Conservation (phyloP, 257 asterid genomes). For the Nicotiana attenuata region DNA sequence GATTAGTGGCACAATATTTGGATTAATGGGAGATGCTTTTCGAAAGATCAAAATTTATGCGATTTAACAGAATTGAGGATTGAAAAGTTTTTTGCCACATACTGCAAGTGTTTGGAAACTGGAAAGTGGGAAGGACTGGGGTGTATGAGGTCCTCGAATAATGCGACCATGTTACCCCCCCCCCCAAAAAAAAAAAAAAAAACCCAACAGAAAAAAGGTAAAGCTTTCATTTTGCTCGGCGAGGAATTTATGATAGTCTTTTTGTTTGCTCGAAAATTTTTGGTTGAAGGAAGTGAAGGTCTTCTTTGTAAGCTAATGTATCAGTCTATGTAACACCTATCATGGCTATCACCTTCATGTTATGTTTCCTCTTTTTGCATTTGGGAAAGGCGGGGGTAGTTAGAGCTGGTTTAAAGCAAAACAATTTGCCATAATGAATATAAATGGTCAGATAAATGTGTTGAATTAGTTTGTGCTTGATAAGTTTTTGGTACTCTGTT, state of each 20-base stretch:
- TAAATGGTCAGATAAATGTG: too few species aligned
- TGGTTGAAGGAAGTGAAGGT: neutral
- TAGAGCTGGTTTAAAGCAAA: neutral
- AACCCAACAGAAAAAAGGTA: neutral
- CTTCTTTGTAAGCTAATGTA: neutral
- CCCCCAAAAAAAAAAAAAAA: too few species aligned
- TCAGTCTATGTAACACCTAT: neutral
- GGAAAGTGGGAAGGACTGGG: neutral
- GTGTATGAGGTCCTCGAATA: neutral
- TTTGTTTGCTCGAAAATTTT: neutral
- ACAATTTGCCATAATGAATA: neutral
- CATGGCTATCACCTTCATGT: neutral
- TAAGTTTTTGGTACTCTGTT: neutral
- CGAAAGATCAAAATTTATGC: neutral
- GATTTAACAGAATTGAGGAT: neutral
- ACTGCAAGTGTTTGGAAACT: neutral
- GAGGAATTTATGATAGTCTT: too few species aligned
- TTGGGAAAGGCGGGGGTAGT: neutral
- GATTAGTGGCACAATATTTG: neutral
- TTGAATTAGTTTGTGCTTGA: neutral
- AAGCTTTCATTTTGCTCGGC: neutral
- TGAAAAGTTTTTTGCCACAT: neutral
- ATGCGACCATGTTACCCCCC: neutral
- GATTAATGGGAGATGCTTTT: neutral
- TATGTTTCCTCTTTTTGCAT: neutral